phyloP scores from a whole-genome alignment of 129 eudicot genomes.

The Chrysanthemum seticuspe region DNA sequence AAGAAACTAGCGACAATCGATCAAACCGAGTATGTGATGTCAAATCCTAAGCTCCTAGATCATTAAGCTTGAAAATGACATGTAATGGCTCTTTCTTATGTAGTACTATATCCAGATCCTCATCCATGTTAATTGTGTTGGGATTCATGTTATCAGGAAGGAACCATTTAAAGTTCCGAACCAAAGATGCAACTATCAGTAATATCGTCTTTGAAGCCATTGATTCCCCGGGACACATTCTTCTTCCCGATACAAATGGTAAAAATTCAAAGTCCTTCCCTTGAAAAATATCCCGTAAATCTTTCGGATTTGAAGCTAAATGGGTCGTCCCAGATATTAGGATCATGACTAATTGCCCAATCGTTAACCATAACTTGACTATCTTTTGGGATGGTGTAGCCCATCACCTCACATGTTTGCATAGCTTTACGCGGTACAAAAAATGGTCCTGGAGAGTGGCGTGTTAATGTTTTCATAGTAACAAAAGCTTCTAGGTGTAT shows the following conservation, averaged over 20 bases:
- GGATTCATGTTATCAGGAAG: slow-evolving; percentile 24
- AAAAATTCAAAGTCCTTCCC: slow-evolving; percentile 38
- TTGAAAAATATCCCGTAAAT: slow-evolving; percentile 26
- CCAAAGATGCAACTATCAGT: slow-evolving; percentile 27
- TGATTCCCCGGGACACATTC: slow-evolving; percentile 44
- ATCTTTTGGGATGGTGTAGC: slow-evolving; percentile 32
- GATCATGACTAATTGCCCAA: slow-evolving; percentile 45
- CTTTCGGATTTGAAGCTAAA: slow-evolving; percentile 41
- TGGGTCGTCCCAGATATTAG: slow-evolving; percentile 36
- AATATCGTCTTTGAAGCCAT: slow-evolving; percentile 38
- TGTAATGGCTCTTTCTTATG: slow-evolving; percentile 23
- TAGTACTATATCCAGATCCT: slow-evolving; percentile 25
- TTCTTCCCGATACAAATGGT: slow-evolving; percentile 48
- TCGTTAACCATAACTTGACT: slow-evolving; percentile 31
- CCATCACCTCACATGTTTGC: slow-evolving; percentile 33
- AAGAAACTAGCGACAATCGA: not conserved
- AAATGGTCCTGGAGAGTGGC: slow-evolving; percentile 47
- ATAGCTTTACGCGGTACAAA: slow-evolving; percentile 30
- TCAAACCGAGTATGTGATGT: not conserved
- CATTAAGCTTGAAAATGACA: slow-evolving; percentile 14
- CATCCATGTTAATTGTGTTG: slow-evolving; percentile 32
- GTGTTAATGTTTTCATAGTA: slow-evolving; percentile 36
- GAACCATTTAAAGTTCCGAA: slow-evolving; percentile 32
- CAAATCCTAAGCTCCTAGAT: not conserved
- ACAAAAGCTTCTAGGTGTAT: slow-evolving; percentile 35